A percentile compares a stretch with the other conserved stretches of the same genome.
Conservation (phyloP, 805 yeast species). For the Teunomyces kruisii region DNA sequence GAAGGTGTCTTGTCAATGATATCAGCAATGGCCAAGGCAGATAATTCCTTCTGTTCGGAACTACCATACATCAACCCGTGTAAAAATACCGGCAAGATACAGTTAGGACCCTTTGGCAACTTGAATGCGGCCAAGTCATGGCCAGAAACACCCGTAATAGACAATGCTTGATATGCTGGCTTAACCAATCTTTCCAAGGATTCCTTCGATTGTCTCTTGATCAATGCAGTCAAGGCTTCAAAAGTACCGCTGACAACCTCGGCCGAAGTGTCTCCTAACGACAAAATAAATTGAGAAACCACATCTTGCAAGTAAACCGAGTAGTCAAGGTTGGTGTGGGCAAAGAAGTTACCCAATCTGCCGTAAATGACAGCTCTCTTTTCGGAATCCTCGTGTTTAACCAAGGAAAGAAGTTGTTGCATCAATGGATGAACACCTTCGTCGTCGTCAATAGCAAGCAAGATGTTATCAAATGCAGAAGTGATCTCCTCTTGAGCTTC, state of each 20-base stretch:
- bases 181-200: constrained; percentile 72
- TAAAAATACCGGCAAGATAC: constrained; percentile 85
- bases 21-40: constrained; percentile 89
- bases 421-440: constrained; percentile 83
- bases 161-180: constrained; percentile 77
- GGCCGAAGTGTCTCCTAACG: constrained; percentile 68
- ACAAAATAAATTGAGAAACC: constrained; percentile 64
- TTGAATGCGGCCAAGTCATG: constrained; percentile 73
- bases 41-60: constrained; percentile 74
- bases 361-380: constrained; percentile 64
- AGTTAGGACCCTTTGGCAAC: constrained; percentile 79
- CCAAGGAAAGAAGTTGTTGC: constrained; percentile 73
- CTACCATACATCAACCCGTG: constrained; percentile 96
- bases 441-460: constrained; percentile 69
- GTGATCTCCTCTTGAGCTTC: constrained; percentile 43
- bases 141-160: constrained; percentile 59
- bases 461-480: constrained; percentile 63
- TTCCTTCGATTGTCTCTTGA: constrained; percentile 73
- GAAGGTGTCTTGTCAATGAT: constrained; percentile 84
- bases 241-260: constrained; percentile 65
- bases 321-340: constrained; percentile 64
- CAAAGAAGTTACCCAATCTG: constrained; percentile 72
- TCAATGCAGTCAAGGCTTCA: constrained; percentile 62
- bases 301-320: constrained; percentile 72
- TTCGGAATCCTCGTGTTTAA: constrained; percentile 70